Base-by-base conservation (phyloP, 352 stramenopile species). In the Globisporangium camurandrum region DNA sequence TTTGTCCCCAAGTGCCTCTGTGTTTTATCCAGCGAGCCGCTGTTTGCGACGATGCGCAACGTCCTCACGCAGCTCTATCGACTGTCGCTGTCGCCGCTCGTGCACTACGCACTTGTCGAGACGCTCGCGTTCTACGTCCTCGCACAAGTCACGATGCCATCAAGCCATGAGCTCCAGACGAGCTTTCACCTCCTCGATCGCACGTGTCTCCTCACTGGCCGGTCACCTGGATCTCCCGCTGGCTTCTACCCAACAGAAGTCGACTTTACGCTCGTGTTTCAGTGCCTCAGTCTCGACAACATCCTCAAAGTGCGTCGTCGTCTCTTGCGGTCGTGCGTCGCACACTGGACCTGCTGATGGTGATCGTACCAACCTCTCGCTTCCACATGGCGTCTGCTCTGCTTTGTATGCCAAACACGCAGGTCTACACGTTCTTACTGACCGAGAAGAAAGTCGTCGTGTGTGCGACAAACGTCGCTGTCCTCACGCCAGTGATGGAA, bases 371-470 rank as follows among this genome's bases (percentile, higher is more conserved):
- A n/a, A n/a, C n/a, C n/a, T n/a, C n/a, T n/a, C n/a, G n/a, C n/a
- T n/a, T n/a, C n/a, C n/a, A n/a, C n/a, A n/a, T n/a, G n/a, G n/a
- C n/a, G n/a, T n/a, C n/a, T n/a, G n/a, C n/a, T n/a, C n/a, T n/a
- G n/a, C n/a, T n/a, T n/a, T 9, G 23, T n/a, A n/a, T 31, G 40
- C n/a, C 22, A 46, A 14, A 33, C 26, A 19, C 42, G 33, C 24
- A 81, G 64, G 52, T 76, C 0, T 86, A 86, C 43, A 57, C 57
- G 4, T 79, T 71, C 30, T 51, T 90, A 23, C 31, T 88, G 31
- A 80, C 73, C 0, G 78, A 90, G 54, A 84, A 83, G 48, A 87
- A 88, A 33, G 59, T 88, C 3, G 74, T 87, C 12, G 40, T 90
- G 0, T 80, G 64, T 28, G 74, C 75, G n/a, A 51, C 51, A 22